A percentile compares a stretch with the other conserved stretches of the same genome.
phyloP scores from a whole-genome alignment of 805 yeast genomes.

The Kazachstania bromeliacearum region DNA sequence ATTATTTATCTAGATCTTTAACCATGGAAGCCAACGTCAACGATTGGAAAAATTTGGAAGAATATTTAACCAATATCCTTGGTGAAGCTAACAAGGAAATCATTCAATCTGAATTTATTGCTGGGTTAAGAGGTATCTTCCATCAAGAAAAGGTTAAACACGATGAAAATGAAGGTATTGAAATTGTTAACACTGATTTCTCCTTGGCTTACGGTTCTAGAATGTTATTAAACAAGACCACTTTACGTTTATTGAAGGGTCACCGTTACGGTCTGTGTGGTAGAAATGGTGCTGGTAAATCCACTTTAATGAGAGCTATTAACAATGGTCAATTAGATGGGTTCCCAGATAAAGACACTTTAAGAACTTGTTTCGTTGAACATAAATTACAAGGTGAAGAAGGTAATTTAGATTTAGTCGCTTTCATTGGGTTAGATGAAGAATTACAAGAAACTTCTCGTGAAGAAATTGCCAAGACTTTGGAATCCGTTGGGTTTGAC shows the following conservation, averaged over 20 bases:
- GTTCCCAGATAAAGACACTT: slow-evolving; percentile 79
- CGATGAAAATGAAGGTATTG: slow-evolving; percentile 69
- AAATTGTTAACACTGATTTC: slow-evolving; percentile 87
- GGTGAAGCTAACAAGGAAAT: slow-evolving; percentile 30
- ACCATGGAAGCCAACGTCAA: slow-evolving; percentile 62
- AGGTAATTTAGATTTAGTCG: slow-evolving; percentile 79
- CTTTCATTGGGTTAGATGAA: slow-evolving; percentile 83
- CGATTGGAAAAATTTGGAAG: slow-evolving; percentile 55
- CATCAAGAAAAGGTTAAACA: slow-evolving; percentile 38
- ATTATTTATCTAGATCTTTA: slow-evolving; percentile 45
- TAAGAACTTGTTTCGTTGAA: slow-evolving; percentile 93
- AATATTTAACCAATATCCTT: slow-evolving; percentile 40
- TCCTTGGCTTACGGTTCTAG: slow-evolving; percentile 96
- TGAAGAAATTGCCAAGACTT: slow-evolving; percentile 66
- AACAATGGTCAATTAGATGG: slow-evolving; percentile 96
- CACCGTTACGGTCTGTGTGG: slow-evolving; percentile 98
- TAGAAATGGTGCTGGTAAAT: slow-evolving; percentile 97
- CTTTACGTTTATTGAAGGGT: slow-evolving; percentile 78
- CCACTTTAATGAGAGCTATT: slow-evolving; percentile 93
- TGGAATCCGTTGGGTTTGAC: slow-evolving; percentile 82
- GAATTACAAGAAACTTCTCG: slow-evolving; percentile 56
- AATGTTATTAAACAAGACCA: slow-evolving; percentile 91
- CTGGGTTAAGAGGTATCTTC: slow-evolving; percentile 45
- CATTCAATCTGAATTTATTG: slow-evolving; percentile 34
- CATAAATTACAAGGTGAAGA: slow-evolving; percentile 94